Conservation (phyloP, 345 rosid species). For the Populus simonii region DNA sequence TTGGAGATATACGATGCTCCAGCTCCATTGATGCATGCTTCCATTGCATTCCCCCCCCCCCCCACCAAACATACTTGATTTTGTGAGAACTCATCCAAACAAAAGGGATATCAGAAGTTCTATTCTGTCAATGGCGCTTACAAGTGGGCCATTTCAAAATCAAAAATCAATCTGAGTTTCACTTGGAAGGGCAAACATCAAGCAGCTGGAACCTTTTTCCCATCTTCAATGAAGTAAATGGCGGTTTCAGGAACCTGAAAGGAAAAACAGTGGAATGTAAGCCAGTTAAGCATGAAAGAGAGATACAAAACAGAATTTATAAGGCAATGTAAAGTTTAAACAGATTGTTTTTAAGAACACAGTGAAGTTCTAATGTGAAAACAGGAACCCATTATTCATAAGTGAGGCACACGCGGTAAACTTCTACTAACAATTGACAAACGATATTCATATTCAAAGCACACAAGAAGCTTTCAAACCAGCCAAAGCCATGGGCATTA, state of each 20-base stretch:
- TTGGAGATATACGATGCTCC: background rate
- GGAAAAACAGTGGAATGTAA: background rate
- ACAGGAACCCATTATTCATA: too few relatives aligned
- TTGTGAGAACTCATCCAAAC: background rate
- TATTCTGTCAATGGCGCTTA: background rate
- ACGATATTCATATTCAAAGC: background rate
- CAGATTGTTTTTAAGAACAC: too few relatives aligned
- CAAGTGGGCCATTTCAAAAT: background rate
- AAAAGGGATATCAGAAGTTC: background rate
- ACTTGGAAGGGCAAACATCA: constrained; percentile 27
- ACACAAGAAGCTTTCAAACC: background rate
- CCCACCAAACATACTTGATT: background rate
- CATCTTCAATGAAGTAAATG: constrained; percentile 87
- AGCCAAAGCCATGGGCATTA: background rate
- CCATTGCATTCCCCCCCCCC: background rate
- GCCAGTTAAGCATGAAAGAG: background rate
- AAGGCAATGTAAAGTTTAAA: too few relatives aligned
- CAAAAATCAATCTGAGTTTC: background rate
- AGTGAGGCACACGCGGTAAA: background rate
- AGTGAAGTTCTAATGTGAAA: too few relatives aligned
- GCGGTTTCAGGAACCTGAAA: constrained; percentile 77
- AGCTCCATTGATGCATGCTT: background rate
- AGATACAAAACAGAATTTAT: background rate
- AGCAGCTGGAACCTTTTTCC: constrained; percentile 78
- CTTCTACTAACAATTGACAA: background rate